Conservation (phyloP, 2,329 filamentous ascomycete genomes). For the Emericellopsis cladophorae region DNA sequence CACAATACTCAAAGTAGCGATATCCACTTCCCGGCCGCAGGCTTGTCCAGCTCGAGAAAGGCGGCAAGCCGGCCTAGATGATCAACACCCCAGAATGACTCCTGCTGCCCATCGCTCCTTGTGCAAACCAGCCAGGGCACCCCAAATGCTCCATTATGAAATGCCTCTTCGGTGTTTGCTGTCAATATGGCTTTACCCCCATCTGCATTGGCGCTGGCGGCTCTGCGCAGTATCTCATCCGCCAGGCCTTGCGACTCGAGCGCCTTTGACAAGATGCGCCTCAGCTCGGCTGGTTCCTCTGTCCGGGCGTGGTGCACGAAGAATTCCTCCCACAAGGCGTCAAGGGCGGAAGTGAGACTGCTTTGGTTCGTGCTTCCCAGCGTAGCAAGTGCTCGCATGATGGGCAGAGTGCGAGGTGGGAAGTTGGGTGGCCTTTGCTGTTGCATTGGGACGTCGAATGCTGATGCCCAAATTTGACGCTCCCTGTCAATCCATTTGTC, state of each 20-base stretch:
- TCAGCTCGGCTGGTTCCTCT: slow-evolving; percentile 13
- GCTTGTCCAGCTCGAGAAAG: slow-evolving; percentile 18
- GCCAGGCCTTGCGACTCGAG: slow-evolving; percentile 4
- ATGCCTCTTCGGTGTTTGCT: slow-evolving; percentile 20
- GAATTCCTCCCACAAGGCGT: slow-evolving; percentile 16
- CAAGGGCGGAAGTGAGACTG: slow-evolving; percentile 14
- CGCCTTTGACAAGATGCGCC: slow-evolving; percentile 10
- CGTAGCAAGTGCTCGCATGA: slow-evolving; percentile 19
- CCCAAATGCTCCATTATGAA: slow-evolving; percentile 22
- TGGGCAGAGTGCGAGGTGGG: slow-evolving; percentile 18
- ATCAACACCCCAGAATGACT: slow-evolving; percentile 26
- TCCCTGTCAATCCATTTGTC: slow-evolving; percentile 18
- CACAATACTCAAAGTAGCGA: slow-evolving; percentile 13
- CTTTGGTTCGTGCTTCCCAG: slow-evolving; percentile 6
- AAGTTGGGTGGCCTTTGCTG: slow-evolving; percentile 16
- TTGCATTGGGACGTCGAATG: slow-evolving; percentile 20
- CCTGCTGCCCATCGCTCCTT: slow-evolving; percentile 13
- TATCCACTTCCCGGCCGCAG: slow-evolving; percentile 15
- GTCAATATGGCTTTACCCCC: slow-evolving; percentile 13
- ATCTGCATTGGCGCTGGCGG: slow-evolving; percentile 5
- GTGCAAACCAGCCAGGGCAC: slow-evolving; percentile 25
- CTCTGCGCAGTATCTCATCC: slow-evolving; percentile 12
- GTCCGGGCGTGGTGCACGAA: slow-evolving; percentile 17
- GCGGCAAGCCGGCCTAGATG: slow-evolving; percentile 20
- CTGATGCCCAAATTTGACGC: slow-evolving; percentile 19